phyloP scores from a whole-genome alignment of 176 grass and related monocot species.

The Rhynchospora breviuscula region DNA sequence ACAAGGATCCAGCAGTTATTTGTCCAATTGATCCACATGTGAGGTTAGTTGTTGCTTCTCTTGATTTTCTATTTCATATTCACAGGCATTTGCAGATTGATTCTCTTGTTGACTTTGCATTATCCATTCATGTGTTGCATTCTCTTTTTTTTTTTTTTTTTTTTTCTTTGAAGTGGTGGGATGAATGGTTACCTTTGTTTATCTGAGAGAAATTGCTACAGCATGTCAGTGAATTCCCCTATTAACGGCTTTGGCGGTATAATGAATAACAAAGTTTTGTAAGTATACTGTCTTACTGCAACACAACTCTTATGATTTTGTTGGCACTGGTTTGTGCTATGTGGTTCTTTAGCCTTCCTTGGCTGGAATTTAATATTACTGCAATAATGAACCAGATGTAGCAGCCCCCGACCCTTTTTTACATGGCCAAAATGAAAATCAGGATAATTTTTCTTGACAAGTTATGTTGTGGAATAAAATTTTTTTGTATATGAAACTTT shows the following conservation, averaged over 20 bases:
- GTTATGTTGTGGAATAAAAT: conserved; percentile 14
- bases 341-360: conserved; percentile 19
- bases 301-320: neutral
- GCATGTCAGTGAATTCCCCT: conserved; percentile 40
- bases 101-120: conserved; percentile 2
- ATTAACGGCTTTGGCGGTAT: conserved; percentile 71
- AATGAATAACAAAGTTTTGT: conserved; percentile 78
- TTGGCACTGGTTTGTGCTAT: too few species aligned
- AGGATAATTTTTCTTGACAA: conserved; percentile 47
- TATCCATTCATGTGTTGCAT: neutral
- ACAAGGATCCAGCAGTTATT: conserved; percentile 42
- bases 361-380: conserved; percentile 61
- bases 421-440: conserved; percentile 50
- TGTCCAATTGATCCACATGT: conserved; percentile 55
- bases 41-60: conserved; percentile 56
- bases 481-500: neutral
- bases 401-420: neutral
- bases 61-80: conserved; percentile 23
- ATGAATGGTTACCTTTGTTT: conserved; percentile 98
- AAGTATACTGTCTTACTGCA: conserved; percentile 31
- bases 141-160: neutral
- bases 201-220: conserved; percentile 62
- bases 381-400: conserved; percentile 44
- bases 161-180: conserved; percentile 44
- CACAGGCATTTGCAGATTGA: neutral